Percentiles rank a stretch among this genome's conserved stretches.
Conservation (phyloP, 176 grass and related monocot genomes). For the Paspalum vaginatum region DNA sequence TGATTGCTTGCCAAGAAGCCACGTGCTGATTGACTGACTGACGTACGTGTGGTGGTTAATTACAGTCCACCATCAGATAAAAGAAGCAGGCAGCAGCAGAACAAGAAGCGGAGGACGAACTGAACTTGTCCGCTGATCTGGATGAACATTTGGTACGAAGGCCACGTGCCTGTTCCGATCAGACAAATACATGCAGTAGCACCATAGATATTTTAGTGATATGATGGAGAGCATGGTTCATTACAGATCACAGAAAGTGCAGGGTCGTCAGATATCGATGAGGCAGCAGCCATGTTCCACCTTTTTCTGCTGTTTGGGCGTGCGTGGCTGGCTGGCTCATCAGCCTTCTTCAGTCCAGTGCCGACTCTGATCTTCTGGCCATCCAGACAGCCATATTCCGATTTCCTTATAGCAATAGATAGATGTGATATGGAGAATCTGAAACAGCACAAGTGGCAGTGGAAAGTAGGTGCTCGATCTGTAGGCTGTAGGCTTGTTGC, state of each 20-base stretch:
- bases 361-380: neutral
- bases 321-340: no score
- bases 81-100: no score
- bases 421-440: constrained; percentile 6
- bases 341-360: neutral
- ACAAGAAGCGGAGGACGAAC: constrained; percentile 2
- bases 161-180: neutral
- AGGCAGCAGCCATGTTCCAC: no score
- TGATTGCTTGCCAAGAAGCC: neutral
- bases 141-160: neutral
- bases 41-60: neutral
- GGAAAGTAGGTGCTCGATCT: neutral
- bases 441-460: neutral
- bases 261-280: no score
- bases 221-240: neutral
- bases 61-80: neutral
- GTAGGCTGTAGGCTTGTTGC: neutral
- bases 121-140: constrained; percentile 21
- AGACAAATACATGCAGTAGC: neutral
- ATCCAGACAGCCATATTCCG: neutral
- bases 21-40: neutral
- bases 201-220: neutral
- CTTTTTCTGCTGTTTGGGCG: neutral
- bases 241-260: neutral
- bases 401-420: neutral